Conservation (phyloP, 768 basidiomycete species). For the Rhizopogon vesiculosus region DNA sequence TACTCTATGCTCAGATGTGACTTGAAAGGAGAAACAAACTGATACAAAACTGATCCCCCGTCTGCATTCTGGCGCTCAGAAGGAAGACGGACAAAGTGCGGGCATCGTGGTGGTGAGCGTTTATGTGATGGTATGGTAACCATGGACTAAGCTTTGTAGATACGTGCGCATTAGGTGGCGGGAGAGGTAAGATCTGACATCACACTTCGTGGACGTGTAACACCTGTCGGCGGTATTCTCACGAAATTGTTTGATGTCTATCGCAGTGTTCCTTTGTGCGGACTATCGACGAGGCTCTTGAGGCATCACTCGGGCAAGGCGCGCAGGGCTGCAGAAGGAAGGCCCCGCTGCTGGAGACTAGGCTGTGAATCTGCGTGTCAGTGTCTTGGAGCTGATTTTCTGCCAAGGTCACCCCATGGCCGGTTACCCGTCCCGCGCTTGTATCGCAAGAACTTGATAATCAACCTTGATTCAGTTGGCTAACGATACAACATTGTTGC, state of each 20-base stretch:
- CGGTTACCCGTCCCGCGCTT: no score
- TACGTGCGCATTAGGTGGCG: constrained; percentile 84
- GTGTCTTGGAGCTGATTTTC: background rate
- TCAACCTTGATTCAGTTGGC: no score
- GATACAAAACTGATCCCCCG: no score
- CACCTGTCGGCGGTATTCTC: constrained; percentile 86
- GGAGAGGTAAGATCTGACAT: constrained; percentile 74
- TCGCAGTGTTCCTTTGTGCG: constrained; percentile 80
- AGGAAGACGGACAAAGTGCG: constrained; percentile 91
- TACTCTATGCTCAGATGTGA: no score
- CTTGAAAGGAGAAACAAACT: no score
- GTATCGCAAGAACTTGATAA: no score
- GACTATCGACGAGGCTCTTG: constrained; percentile 74
- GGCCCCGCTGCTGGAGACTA: constrained; percentile 46
- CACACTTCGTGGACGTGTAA: constrained; percentile 77
- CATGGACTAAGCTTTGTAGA: constrained; percentile 31
- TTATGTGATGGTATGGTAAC: background rate
- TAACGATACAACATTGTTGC: no score
- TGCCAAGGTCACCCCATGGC: no score
- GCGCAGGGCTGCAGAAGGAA: constrained; percentile 60
- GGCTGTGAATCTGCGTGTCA: constrained; percentile 31
- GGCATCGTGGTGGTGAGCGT: constrained; percentile 77
- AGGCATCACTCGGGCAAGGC: constrained; percentile 76
- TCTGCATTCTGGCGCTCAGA: constrained; percentile 66
- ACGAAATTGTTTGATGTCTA: constrained; percentile 90